Conservation (phyloP, 768 basidiomycete genomes). For the Leucogyrophana mollusca region DNA sequence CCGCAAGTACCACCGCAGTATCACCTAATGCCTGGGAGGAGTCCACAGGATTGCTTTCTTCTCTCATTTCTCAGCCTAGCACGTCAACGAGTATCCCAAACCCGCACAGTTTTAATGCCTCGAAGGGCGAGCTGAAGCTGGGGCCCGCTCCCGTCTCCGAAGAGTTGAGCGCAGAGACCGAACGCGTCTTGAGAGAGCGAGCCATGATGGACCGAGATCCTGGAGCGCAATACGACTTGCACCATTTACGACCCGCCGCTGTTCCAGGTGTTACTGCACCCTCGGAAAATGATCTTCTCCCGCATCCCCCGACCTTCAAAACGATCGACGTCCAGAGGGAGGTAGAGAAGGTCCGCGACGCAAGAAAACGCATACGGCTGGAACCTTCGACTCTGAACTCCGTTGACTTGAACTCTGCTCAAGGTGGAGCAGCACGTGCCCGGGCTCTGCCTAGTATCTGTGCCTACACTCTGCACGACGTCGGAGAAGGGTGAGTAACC, state of each 20-base stretch:
- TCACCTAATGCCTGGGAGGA: conserved; percentile 78
- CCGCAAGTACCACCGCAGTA: conserved; percentile 63
- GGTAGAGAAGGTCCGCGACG: conserved; percentile 85
- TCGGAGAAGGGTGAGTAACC: conserved; percentile 82
- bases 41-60: conserved; percentile 78
- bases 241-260: conserved; percentile 48
- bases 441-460: conserved; percentile 89
- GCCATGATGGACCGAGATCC: conserved; percentile 73
- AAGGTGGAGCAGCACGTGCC: conserved; percentile 50
- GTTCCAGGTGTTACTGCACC: conserved; percentile 62
- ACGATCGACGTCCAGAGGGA: conserved; percentile 88
- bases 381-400: conserved; percentile 68
- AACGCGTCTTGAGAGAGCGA: conserved; percentile 78
- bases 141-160: conserved; percentile 79
- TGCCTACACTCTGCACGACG: conserved; percentile 92
- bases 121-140: conserved; percentile 79
- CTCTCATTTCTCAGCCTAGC: conserved; percentile 59
- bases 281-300: conserved; percentile 68
- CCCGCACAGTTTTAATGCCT: conserved; percentile 71
- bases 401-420: conserved; percentile 57
- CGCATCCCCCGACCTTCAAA: conserved; percentile 81
- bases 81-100: conserved; percentile 41
- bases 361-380: conserved; percentile 86
- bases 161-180: conserved; percentile 78
- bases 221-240: conserved; percentile 62